phyloP scores from a whole-genome alignment of 108 stramenopile genomes.

The Stephanodiscus triporus region DNA sequence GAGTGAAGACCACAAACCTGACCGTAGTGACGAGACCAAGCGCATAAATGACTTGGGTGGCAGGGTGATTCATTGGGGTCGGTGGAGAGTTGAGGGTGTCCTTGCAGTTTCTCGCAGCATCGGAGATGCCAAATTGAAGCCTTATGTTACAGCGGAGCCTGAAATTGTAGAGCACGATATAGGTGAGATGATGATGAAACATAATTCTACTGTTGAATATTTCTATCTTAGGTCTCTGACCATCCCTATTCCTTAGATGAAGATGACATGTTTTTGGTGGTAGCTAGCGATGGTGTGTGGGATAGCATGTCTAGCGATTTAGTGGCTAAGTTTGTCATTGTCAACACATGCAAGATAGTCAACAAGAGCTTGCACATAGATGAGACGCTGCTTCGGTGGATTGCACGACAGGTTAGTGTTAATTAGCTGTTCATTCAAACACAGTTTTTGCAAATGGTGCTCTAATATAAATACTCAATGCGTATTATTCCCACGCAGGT shows the following conservation, averaged over 20 bases:
- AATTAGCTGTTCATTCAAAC: neutral
- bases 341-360: conserved; percentile 84
- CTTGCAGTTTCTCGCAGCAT: conserved; percentile 93
- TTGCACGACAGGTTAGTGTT: conserved; percentile 61
- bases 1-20: conserved; percentile 93
- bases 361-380: conserved; percentile 71
- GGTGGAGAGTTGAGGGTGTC: conserved; percentile 96
- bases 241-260: conserved; percentile 33
- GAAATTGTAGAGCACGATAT: conserved; percentile 83
- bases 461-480: neutral
- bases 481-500: conserved; percentile 16
- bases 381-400: conserved; percentile 81
- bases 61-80: conserved; percentile 89
- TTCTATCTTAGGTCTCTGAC: neutral
- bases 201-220: neutral
- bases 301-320: conserved; percentile 88
- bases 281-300: conserved; percentile 90
- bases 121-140: conserved; percentile 93
- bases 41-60: conserved; percentile 92
- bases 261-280: conserved; percentile 88
- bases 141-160: conserved; percentile 85
- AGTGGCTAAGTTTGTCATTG: conserved; percentile 85
- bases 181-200: conserved; percentile 20
- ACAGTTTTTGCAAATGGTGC: neutral
- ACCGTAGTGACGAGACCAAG: conserved; percentile 83